Conservation (phyloP, 805 yeast genomes). For the Pichia californica region DNA sequence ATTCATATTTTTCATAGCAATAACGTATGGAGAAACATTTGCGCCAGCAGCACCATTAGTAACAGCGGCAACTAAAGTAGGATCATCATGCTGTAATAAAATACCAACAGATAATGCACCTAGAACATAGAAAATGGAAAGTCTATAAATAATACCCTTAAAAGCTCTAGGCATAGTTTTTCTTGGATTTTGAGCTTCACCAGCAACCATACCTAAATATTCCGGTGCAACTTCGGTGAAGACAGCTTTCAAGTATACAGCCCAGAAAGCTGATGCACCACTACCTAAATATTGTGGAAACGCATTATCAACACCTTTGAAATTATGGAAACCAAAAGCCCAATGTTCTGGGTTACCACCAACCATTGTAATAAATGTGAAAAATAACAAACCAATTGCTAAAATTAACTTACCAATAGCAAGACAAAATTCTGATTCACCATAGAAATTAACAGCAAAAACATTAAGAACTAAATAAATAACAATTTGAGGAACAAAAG, state of each 20-base stretch:
- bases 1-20: conserved; percentile 68
- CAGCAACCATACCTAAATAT: conserved; percentile 77
- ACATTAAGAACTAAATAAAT: conserved; percentile 59
- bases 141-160: conserved; percentile 64
- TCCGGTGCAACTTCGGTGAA: conserved; percentile 81
- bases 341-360: conserved; percentile 78
- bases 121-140: conserved; percentile 60
- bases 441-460: conserved; percentile 69
- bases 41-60: conserved; percentile 65
- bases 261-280: conserved; percentile 62
- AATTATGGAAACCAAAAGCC: conserved; percentile 26
- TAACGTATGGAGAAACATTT: conserved; percentile 73
- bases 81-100: conserved; percentile 65
- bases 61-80: conserved; percentile 50
- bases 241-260: conserved; percentile 63
- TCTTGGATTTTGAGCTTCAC: conserved; percentile 60
- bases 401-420: conserved; percentile 67
- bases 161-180: conserved; percentile 71
- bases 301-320: conserved; percentile 27
- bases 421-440: conserved; percentile 78
- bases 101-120: conserved; percentile 78
- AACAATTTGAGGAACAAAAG: conserved; percentile 58
- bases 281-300: conserved; percentile 49
- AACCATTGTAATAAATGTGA: conserved; percentile 75
- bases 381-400: conserved; percentile 68